Conservation (phyloP, 306 rosid species). For the Morella rubra region DNA sequence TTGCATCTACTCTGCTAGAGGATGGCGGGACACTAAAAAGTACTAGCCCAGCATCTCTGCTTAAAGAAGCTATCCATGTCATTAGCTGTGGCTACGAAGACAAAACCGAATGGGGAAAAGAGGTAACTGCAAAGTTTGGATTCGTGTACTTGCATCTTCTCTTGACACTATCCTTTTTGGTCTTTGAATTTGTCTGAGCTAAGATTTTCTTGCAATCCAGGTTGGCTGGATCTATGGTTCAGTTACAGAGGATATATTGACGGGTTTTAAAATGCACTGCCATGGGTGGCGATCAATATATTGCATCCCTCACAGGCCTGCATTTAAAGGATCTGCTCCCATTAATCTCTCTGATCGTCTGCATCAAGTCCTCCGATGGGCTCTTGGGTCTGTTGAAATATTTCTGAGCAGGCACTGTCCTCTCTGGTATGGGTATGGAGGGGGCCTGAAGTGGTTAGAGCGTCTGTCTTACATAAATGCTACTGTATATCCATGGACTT, state of each 20-base stretch:
- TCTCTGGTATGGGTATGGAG: constrained; percentile 78
- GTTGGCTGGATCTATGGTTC: constrained; percentile 89
- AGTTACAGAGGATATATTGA: constrained; percentile 60
- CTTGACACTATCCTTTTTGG: not conserved
- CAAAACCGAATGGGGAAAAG: constrained; percentile 88
- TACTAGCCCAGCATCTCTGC: constrained; percentile 47
- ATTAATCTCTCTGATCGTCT: constrained; percentile 51
- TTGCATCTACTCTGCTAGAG: constrained; percentile 50
- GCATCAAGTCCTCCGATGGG: constrained; percentile 63
- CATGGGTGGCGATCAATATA: constrained; percentile 84
- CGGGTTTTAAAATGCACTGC: constrained; percentile 80
- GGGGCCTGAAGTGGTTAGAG: constrained; percentile 65
- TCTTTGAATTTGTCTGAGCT: not conserved
- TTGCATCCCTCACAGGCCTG: constrained; percentile 55
- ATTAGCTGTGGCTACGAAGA: constrained; percentile 74
- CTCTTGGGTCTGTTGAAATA: constrained; percentile 73
- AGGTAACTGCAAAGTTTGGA: constrained; percentile 38
- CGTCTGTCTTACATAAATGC: constrained; percentile 68
- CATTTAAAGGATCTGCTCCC: constrained; percentile 53
- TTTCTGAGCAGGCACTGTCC: constrained; percentile 75
- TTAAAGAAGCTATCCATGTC: constrained; percentile 77
- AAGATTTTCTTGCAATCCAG: constrained; percentile 28
- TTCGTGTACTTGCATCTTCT: constrained; percentile 1
- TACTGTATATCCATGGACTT: constrained; percentile 65
- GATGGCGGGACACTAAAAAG: constrained; percentile 47